Conservation (phyloP, 1,284 basidiomycete species). For the Ceratobasidium sp. region DNA sequence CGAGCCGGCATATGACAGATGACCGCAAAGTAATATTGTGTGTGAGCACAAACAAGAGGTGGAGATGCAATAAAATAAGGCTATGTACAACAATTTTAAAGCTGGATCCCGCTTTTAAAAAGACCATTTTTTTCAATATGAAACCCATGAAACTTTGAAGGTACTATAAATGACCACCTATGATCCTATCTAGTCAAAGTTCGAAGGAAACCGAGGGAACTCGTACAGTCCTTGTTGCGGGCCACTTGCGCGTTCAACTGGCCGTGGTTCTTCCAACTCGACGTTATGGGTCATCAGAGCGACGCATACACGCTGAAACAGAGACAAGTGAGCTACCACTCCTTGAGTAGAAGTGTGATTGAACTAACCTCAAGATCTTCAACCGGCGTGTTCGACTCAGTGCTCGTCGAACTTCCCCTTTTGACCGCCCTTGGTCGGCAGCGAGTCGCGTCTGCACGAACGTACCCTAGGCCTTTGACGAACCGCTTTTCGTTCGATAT, state of each 20-base stretch:
- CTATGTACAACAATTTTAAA: background rate
- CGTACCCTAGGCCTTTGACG: slow-evolving; percentile 28
- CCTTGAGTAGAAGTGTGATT: background rate
- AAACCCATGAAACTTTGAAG: too few species aligned
- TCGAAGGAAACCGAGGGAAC: background rate
- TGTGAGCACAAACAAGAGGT: too few species aligned
- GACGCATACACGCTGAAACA: background rate
- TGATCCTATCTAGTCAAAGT: background rate
- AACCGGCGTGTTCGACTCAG: background rate
- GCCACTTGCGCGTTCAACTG: background rate
- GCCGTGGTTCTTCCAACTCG: background rate
- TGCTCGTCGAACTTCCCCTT: background rate
- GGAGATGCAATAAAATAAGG: too few species aligned
- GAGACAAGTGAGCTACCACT: background rate
- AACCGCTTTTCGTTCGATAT: slow-evolving; percentile 21
- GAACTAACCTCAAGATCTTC: slow-evolving; percentile 4
- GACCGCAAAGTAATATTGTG: too few species aligned
- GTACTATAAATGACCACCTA: background rate
- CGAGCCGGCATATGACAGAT: too few species aligned
- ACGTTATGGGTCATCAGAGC: background rate
- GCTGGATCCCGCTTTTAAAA: too few species aligned
- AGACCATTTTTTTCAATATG: too few species aligned
- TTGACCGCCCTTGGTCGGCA: background rate
- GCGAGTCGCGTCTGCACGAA: slow-evolving; percentile 17
- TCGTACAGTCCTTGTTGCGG: background rate